phyloP scores from a whole-genome alignment of 805 yeast species.

The Saccharomyces cerevisiae region DNA sequence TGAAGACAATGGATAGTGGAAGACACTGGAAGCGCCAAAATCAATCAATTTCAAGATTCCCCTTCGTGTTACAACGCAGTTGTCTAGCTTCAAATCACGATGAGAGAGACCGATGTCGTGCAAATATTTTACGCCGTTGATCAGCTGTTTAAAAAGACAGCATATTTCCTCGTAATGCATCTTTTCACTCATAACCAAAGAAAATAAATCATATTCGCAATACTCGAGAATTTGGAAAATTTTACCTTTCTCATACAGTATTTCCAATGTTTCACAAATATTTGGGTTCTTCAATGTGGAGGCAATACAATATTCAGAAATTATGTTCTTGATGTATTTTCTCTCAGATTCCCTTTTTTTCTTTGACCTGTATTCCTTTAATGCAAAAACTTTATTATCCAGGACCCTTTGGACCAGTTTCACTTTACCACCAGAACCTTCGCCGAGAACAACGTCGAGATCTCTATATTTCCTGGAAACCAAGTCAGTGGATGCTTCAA shows the following conservation, averaged over 20 bases:
- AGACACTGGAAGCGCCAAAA: slow-evolving; percentile 86
- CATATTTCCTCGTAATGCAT: slow-evolving; percentile 73
- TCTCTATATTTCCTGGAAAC: neutral
- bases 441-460: slow-evolving; percentile 39
- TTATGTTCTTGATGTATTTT: slow-evolving; percentile 83
- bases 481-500: neutral
- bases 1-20: slow-evolving; percentile 71
- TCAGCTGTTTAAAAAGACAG: slow-evolving; percentile 51
- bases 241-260: slow-evolving; percentile 76
- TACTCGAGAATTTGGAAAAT: slow-evolving; percentile 89
- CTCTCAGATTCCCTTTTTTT: slow-evolving; percentile 64
- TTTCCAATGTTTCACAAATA: slow-evolving; percentile 83
- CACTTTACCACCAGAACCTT: slow-evolving; percentile 92
- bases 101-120: slow-evolving; percentile 82
- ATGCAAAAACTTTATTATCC: slow-evolving; percentile 75
- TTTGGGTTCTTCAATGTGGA: slow-evolving; percentile 82
- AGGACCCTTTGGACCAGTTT: slow-evolving; percentile 57
- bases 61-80: slow-evolving; percentile 70
- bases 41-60: slow-evolving; percentile 86
- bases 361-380: slow-evolving; percentile 77
- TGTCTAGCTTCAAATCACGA: slow-evolving; percentile 80
- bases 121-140: slow-evolving; percentile 68
- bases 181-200: slow-evolving; percentile 87
- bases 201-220: slow-evolving; percentile 86
- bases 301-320: slow-evolving; percentile 90